These are phyloP conservation scores for Capronia epimyces DNA, from an alignment of 2,329 filamentous ascomycete species.

Conservation along the genomic window DNA sequence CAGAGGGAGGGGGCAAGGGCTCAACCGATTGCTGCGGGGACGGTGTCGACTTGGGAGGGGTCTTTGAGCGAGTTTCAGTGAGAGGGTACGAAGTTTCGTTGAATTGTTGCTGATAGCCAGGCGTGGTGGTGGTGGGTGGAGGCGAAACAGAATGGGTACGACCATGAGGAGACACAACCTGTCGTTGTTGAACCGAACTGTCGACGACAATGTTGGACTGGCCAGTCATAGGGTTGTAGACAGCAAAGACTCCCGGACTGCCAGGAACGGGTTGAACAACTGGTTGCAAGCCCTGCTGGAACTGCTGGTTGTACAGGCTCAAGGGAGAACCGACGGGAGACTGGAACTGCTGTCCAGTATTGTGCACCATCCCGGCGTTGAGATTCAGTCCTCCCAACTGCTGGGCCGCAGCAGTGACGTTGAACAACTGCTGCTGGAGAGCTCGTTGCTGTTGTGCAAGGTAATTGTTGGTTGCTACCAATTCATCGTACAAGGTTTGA, in stretches of 20 bases:
- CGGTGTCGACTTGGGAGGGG: conserved; percentile 57
- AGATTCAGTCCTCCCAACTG: conserved; percentile 75
- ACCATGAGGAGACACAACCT: conserved; percentile 30
- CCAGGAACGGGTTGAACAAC: conserved; percentile 58
- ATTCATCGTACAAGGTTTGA: conserved; percentile 76
- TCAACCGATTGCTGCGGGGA: conserved; percentile 64
- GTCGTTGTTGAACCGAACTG: conserved; percentile 52
- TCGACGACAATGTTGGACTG: conserved; percentile 78
- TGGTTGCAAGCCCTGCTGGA: conserved; percentile 61
- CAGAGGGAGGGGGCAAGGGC: conserved; percentile 79
- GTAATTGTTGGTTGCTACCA: conserved; percentile 86
- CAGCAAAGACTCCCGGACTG: conserved; percentile 71
- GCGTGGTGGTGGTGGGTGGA: conserved; percentile 50
- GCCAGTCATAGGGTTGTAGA: conserved; percentile 80
- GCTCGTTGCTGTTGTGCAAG: conserved; percentile 91
- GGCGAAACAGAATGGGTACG: conserved; percentile 29
- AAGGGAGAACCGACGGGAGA: conserved; percentile 51
- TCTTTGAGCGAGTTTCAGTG: conserved; percentile 58
- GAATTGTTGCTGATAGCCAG: conserved; percentile 69
- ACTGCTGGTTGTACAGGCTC: conserved; percentile 60
- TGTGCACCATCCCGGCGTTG: conserved; percentile 40
- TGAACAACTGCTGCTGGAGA: conserved; percentile 86
- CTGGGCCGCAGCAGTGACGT: conserved; percentile 74
- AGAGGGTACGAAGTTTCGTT: conserved; percentile 57
- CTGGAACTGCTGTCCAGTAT: conserved; percentile 47